Percentiles rank a stretch among this genome's conserved stretches.
These are phyloP conservation scores for Lepiota subincarnata DNA, from an alignment of 768 basidiomycete genomes.

Conservation along the genomic window DNA sequence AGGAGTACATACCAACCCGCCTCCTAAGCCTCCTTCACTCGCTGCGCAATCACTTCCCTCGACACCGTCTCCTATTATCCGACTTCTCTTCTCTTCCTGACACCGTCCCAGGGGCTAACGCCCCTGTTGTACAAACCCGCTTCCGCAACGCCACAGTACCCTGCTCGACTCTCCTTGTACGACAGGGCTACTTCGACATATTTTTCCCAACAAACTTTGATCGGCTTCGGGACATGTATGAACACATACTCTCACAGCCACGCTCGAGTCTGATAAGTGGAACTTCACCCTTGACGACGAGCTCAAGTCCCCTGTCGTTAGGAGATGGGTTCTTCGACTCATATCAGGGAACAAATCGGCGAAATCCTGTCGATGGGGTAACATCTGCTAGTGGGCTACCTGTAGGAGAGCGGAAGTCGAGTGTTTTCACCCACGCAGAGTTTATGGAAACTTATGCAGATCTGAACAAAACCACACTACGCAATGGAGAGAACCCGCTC, in stretches of 20 bases:
- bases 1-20: slow-evolving; percentile 93
- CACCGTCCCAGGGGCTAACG: slow-evolving; percentile 68
- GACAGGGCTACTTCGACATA: slow-evolving; percentile 96
- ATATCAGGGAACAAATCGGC: slow-evolving; percentile 49
- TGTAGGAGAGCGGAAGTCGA: slow-evolving; percentile 76
- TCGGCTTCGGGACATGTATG: slow-evolving; percentile 85
- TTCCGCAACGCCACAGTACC: slow-evolving; percentile 83
- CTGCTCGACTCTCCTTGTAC: slow-evolving; percentile 85
- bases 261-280: slow-evolving; percentile 31
- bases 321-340: slow-evolving; percentile 74
- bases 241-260: slow-evolving; percentile 69
- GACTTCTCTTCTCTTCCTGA: slow-evolving; percentile 92
- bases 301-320: slow-evolving; percentile 45
- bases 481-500: slow-evolving; percentile 86
- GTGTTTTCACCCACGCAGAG: slow-evolving; percentile 83
- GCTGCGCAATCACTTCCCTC: slow-evolving; percentile 80
- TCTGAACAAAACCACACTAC: slow-evolving; percentile 60
- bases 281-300: slow-evolving; percentile 49
- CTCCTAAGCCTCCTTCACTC: slow-evolving; percentile 80
- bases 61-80: slow-evolving; percentile 89
- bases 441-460: slow-evolving; percentile 87
- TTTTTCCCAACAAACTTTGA: slow-evolving; percentile 96
- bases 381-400: slow-evolving; percentile 72
- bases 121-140: slow-evolving; percentile 95
- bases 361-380: slow-evolving; percentile 67